Evolutionary conservation across 495 filamentous ascomycete genomes (phyloP).

Genomic region (Hypoxylon cercidicola): DNA sequence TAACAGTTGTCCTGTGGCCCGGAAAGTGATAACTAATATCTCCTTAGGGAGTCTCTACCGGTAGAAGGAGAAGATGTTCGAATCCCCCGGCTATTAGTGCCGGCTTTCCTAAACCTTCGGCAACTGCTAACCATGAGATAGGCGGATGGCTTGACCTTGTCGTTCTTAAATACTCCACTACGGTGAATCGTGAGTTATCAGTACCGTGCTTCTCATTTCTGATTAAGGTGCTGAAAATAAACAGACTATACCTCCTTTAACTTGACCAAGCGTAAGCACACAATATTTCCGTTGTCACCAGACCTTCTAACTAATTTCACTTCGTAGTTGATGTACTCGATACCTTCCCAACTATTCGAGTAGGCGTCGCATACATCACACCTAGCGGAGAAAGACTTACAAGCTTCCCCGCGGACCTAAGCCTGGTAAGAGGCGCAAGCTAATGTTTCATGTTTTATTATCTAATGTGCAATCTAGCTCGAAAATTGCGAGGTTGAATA

Average conservation of each 20-base stretch:
- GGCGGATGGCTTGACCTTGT: conserved; percentile 90
- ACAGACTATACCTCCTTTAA: conserved; percentile 77
- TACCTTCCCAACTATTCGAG: conserved; percentile 80
- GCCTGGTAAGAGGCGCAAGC: conserved; percentile 60
- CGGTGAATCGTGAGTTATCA: conserved; percentile 62
- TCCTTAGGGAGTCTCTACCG: conserved; percentile 81
- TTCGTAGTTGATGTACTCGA: conserved; percentile 81
- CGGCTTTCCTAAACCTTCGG: no score
- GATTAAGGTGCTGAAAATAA: background rate
- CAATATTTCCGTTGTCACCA: background rate
- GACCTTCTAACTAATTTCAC: background rate
- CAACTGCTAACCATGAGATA: no score
- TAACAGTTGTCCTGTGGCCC: background rate
- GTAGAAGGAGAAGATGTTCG: conserved; percentile 73
- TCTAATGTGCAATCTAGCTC: conserved; percentile 36
- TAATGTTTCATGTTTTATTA: conserved; percentile 44
- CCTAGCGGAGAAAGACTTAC: conserved; percentile 62
- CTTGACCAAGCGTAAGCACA: conserved; percentile 70
- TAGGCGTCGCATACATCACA: conserved; percentile 77
- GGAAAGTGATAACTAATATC: background rate
- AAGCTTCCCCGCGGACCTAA: conserved; percentile 75
- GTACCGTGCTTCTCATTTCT: background rate
- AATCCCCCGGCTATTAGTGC: no score
- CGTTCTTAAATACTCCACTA: conserved; percentile 76
- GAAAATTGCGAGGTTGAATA: conserved; percentile 69